Base-by-base conservation (phyloP, 2,329 filamentous ascomycete genomes). In the Fusarium falciforme region DNA sequence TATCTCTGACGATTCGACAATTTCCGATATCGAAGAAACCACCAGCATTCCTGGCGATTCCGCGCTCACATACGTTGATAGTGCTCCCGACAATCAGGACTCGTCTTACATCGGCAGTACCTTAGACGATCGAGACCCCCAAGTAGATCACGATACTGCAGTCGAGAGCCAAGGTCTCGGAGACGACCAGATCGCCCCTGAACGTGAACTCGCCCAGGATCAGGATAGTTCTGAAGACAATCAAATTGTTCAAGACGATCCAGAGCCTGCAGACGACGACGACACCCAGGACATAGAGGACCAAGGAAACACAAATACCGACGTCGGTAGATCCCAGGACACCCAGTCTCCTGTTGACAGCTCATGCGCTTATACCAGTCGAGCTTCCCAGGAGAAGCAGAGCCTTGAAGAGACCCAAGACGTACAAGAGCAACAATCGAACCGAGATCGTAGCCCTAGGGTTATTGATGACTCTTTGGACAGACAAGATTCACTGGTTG, bases 261-360 rank as follows among this genome's bases (percentile, higher is more conserved):
- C 25, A 25, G 33, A 27, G 16, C 22, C 25, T 40, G 8, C 31
- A 29, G 25, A 49, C 22, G 40, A 33, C n/a, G 22, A 31, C 20
- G 33, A 29, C 16, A 22, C 29, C 8, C 31, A 25, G 27, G 44
- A 52, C n/a, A 12, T 49, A 20, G 47, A 54, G 17, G 16, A 40
- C 16, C 38, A 36, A 20, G 68, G 47, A 17, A 20, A 42, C 33
- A 29, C 61, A 27, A 71, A 60, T 17, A 59, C 55, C 22, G 57
- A 71, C 33, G 58, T 68, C 31, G 49, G 52, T 27, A 64, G 44
- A 11, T 49, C 67, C 31, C 47, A 42, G 31, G 49, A 55, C 17
- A 68, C 33, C 12, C 63, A 55, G 47, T 22, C 64, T 40, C 33
- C 11, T 25, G 29, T 14, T n/a, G 38, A 62, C 20, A 64, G 42